phyloP scores from a whole-genome alignment of 768 basidiomycete genomes.

The Stropharia rugosoannulata region DNA sequence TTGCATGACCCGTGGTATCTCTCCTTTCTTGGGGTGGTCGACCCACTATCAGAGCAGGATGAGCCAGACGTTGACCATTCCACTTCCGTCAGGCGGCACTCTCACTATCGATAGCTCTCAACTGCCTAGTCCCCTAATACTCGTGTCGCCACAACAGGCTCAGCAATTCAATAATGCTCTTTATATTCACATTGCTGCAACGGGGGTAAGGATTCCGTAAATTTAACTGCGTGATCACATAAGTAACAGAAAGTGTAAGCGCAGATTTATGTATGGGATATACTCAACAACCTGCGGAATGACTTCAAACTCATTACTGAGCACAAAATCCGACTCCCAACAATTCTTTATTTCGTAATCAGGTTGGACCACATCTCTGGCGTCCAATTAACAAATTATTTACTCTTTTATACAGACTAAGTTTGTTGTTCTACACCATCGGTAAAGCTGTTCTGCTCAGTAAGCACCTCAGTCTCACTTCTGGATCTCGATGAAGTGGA shows the following conservation, averaged over 20 bases:
- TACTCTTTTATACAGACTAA: not conserved
- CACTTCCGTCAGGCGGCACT: not conserved
- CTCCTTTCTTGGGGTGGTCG: too few species aligned
- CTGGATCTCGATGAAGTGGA: not conserved
- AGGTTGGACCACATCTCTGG: slow-evolving; percentile 2
- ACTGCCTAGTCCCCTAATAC: slow-evolving; percentile 4
- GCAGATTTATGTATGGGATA: slow-evolving; percentile 7
- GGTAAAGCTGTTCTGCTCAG: slow-evolving; percentile 6
- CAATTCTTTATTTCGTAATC: slow-evolving; percentile 4
- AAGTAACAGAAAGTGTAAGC: not conserved
- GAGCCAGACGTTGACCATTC: not conserved
- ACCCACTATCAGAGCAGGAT: not conserved
- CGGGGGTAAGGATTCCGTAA: slow-evolving; percentile 1
- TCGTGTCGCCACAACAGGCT: not conserved
- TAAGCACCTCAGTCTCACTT: not conserved
- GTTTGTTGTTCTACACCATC: not conserved
- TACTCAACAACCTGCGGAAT: slow-evolving; percentile 7
- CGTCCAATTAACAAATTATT: not conserved
- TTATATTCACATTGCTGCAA: slow-evolving; percentile 5
- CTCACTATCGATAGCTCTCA: not conserved
- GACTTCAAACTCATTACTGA: slow-evolving; percentile 2
- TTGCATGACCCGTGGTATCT: too few species aligned
- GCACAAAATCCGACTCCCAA: slow-evolving; percentile 3
- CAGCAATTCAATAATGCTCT: slow-evolving; percentile 1
- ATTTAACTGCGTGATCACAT: not conserved